phyloP scores from a whole-genome alignment of 140 eudicot genomes.

The Erigeron philadelphicus region DNA sequence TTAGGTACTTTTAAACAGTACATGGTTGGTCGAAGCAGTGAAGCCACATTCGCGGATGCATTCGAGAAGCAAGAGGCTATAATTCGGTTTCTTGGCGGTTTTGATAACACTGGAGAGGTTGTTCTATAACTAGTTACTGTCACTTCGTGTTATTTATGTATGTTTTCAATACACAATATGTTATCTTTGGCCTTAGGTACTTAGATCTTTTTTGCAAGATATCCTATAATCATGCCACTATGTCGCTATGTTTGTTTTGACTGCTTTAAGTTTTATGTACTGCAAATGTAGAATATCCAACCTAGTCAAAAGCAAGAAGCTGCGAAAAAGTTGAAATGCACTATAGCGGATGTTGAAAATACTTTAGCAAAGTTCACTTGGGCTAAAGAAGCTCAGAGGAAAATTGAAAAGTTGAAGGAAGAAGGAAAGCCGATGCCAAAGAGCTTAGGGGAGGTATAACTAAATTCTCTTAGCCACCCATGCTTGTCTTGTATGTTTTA shows the following conservation, averaged over 20 bases:
- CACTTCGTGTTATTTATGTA: not conserved
- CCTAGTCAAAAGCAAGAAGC: slow-evolving; percentile 76
- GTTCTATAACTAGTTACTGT: slow-evolving; percentile 8
- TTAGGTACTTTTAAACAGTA: slow-evolving; percentile 65
- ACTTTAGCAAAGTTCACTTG: slow-evolving; percentile 72
- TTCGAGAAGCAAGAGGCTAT: slow-evolving; percentile 83
- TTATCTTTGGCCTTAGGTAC: not conserved
- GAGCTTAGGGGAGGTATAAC: slow-evolving; percentile 72
- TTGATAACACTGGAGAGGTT: slow-evolving; percentile 83
- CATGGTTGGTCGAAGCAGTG: slow-evolving; percentile 77
- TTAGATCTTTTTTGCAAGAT: not conserved
- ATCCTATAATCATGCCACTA: not conserved
- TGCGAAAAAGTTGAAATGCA: slow-evolving; percentile 73
- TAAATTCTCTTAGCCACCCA: slow-evolving; percentile 1
- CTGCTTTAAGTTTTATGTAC: slow-evolving; percentile 12
- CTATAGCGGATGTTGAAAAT: slow-evolving; percentile 69
- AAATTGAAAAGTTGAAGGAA: slow-evolving; percentile 64
- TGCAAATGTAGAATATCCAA: slow-evolving; percentile 52
- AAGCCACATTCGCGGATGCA: slow-evolving; percentile 76
- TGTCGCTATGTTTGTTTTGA: slow-evolving; percentile 14
- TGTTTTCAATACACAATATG: not conserved
- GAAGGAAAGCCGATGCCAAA: slow-evolving; percentile 96
- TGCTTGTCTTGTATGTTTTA: not conserved
- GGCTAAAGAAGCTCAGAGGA: slow-evolving; percentile 87
- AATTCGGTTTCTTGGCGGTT: slow-evolving; percentile 67